Evolutionary conservation across 176 grass and related monocot genomes (phyloP).

Genomic region (Rhynchospora tenuis): DNA sequence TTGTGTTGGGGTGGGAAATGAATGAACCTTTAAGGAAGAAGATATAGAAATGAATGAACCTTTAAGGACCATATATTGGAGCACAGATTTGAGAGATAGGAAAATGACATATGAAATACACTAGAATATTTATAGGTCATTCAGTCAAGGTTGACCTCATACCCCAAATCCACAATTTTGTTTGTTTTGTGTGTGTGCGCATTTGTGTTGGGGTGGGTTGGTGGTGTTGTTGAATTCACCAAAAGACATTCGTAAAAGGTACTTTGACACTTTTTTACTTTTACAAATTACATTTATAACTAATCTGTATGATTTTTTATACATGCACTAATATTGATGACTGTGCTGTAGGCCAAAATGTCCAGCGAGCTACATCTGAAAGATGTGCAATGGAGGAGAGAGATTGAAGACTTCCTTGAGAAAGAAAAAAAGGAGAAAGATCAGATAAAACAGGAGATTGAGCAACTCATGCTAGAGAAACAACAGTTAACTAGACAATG

Average conservation of each 20-base stretch:
- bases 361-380: constrained; percentile 24
- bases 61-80: background rate
- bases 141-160: too few relatives aligned
- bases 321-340: background rate
- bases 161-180: too few relatives aligned
- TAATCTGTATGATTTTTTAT: background rate
- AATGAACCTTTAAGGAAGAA: too few relatives aligned
- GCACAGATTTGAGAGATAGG: background rate
- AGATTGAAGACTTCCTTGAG: constrained; percentile 35
- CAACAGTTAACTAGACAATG: constrained; percentile 21
- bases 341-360: constrained; percentile 34
- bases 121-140: background rate
- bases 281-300: background rate
- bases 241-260: background rate
- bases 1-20: background rate
- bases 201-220: background rate
- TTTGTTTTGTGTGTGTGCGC: too few relatives aligned
- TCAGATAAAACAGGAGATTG: constrained; percentile 25
- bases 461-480: constrained; percentile 27
- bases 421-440: constrained; percentile 26
- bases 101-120: background rate
- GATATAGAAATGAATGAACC: background rate
- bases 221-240: background rate
- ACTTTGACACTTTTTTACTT: background rate
- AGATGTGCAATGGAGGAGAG: constrained; percentile 39